phyloP scores from a whole-genome alignment of 345 rosid species.

The Citrus sp. region DNA sequence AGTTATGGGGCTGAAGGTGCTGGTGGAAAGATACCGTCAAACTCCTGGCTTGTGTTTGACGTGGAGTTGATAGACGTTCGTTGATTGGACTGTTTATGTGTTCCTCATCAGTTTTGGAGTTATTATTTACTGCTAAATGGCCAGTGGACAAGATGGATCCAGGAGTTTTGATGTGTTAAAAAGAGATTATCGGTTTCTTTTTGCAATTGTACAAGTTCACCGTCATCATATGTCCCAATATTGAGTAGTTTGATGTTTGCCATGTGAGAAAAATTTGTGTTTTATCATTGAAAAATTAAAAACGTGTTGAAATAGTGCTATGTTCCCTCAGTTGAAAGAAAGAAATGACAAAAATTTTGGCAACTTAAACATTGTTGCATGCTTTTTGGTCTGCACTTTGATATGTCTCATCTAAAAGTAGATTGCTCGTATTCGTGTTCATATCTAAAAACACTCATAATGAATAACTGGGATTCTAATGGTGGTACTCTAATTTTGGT shows the following conservation, averaged over 20 bases:
- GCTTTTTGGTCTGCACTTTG: not conserved
- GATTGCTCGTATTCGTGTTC: not conserved
- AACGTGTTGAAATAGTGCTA: not conserved
- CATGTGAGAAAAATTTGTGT: not conserved
- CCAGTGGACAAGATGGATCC: not conserved
- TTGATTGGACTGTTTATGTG: conserved; percentile 6
- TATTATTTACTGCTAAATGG: not conserved
- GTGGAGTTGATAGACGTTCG: conserved; percentile 53
- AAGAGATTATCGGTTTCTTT: not conserved
- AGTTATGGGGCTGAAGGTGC: conserved; percentile 53
- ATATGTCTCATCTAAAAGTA: too few species aligned
- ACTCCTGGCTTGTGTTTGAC: conserved; percentile 65
- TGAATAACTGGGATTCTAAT: not conserved
- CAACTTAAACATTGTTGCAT: too few species aligned
- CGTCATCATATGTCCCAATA: not conserved
- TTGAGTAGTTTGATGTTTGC: not conserved
- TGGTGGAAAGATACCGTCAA: conserved; percentile 46
- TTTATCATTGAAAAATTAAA: not conserved
- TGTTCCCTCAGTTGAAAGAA: too few species aligned
- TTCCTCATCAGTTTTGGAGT: not conserved
- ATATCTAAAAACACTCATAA: too few species aligned
- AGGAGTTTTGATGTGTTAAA: not conserved
- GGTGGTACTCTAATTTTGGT: not conserved
- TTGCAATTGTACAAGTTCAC: not conserved
- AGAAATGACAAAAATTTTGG: too few species aligned